Evolutionary conservation across 164 flowering plant species (phyloP).

Genomic region (Vitis amurensis): DNA sequence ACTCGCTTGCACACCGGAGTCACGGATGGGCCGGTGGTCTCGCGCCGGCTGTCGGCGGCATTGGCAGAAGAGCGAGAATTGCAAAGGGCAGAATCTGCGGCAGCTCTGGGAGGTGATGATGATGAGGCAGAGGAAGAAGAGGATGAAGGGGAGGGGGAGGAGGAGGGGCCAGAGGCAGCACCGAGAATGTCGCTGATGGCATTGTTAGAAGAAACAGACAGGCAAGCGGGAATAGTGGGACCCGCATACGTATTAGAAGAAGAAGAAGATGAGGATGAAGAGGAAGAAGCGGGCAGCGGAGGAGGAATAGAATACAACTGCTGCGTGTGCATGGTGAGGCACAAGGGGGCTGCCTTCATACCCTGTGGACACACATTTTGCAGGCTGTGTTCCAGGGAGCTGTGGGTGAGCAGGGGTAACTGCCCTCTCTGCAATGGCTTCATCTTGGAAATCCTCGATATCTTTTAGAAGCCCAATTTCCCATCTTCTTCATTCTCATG

Average conservation of each 20-base stretch:
- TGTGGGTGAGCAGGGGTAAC: conserved; percentile 68
- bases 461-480: conserved; percentile 43
- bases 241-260: conserved; percentile 17
- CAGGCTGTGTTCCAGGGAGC: conserved; percentile 80
- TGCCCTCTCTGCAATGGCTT: conserved; percentile 86
- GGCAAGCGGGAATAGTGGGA: conserved; percentile 43
- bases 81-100: conserved; percentile 19
- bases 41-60: conserved; percentile 22
- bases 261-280: conserved; percentile 32
- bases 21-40: conserved; percentile 7
- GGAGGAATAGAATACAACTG: conserved; percentile 37
- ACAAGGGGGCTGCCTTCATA: conserved; percentile 85
- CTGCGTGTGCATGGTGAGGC: conserved; percentile 95
- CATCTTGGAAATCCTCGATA: conserved; percentile 78
- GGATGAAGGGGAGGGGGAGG: conserved; percentile 3
- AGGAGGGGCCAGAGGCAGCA: conserved; percentile 4
- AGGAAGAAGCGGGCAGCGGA: conserved; percentile 8
- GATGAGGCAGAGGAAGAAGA: conserved; percentile 4
- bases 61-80: conserved; percentile 19
- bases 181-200: conserved; percentile 82
- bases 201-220: conserved; percentile 71
- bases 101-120: neutral
- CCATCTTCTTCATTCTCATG: neutral
- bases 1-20: neutral
- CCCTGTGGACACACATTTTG: conserved; percentile 96